Evolutionary conservation across 2,329 filamentous ascomycete species (phyloP), one percentile per base, ranked within the genome.

Genomic region (Cladosporium sp.): DNA sequence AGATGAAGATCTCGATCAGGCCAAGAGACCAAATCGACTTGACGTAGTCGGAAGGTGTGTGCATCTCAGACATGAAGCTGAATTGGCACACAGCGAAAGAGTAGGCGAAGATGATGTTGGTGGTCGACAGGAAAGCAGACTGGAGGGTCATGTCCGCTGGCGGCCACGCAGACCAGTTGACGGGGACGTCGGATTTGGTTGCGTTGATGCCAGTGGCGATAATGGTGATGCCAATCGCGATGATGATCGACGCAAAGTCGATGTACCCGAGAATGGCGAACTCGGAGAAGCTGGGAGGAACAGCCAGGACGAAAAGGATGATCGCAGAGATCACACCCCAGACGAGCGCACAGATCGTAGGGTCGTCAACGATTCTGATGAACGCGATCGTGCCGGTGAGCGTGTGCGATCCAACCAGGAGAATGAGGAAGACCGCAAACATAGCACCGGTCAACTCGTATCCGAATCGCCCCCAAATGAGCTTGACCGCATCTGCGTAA

Each of bases 101-200:
- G 63, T 75, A 76, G 53, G 86, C 85, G 60, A 90, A 85, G 58
- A 87, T 77, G 52, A 89, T 89, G 71, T 89, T 88, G 63, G 77
- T 79, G 46, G 85, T 77, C 16, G 81, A 77, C 9, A 83, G 75
- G 66, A 87, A 85, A 14, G 74, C 82, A 41, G 79, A 72, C 51
- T 74, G 72, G 43, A 87, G 65, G 32, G 67, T 65, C 4, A 65
- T 65, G 43, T 62, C 63, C 11, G 58, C 54, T 6, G 64, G 63
- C 16, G 68, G 67, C 65, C 66, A 69, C 7, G 62, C 55, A 18
- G 58, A 59, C 68, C 68, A 70, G 41, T 63, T 54, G 9, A 51
- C 61, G 22, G 57, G 49, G 10, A 67, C 56, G 22, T 65, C 66
- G 13, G 65, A 65, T 5, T 62, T 56, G 55, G 38, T 19, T 2